Percentiles rank a stretch among this genome's conserved stretches.
phyloP scores from a whole-genome alignment of 2,329 filamentous ascomycete species.

The Cladobotryum protrusum region DNA sequence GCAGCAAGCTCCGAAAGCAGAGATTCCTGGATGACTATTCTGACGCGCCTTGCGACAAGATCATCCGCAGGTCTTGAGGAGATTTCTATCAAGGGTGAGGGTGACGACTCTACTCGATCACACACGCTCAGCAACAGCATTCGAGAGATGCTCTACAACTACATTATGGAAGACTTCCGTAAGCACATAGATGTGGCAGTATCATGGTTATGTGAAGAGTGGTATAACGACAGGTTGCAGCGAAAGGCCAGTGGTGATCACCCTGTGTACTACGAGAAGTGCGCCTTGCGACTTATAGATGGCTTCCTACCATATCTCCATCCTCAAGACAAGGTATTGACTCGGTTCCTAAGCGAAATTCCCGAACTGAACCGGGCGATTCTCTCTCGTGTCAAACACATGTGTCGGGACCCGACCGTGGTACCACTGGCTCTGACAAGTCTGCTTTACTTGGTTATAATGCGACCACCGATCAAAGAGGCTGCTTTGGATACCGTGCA shows the following conservation, averaged over 20 bases:
- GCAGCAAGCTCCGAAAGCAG: constrained; percentile 78
- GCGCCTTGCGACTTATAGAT: constrained; percentile 75
- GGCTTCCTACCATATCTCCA: constrained; percentile 89
- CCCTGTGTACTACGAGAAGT: constrained; percentile 68
- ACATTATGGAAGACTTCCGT: constrained; percentile 88
- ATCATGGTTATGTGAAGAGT: constrained; percentile 93
- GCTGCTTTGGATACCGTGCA: constrained; percentile 59
- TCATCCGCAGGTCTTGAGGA: constrained; percentile 65
- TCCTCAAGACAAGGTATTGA: constrained; percentile 79
- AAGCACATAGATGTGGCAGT: constrained; percentile 84
- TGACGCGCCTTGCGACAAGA: constrained; percentile 79
- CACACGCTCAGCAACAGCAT: constrained; percentile 60
- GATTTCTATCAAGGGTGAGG: constrained; percentile 51
- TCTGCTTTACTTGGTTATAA: constrained; percentile 60
- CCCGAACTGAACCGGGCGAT: constrained; percentile 70
- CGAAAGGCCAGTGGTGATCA: constrained; percentile 39
- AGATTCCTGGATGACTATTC: constrained; percentile 85
- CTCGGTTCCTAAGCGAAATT: constrained; percentile 86
- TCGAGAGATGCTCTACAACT: constrained; percentile 73
- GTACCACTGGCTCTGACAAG: constrained; percentile 58
- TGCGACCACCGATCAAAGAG: constrained; percentile 58
- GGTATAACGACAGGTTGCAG: constrained; percentile 75
- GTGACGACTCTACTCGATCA: constrained; percentile 36
- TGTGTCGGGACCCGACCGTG: constrained; percentile 61
- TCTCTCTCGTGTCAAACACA: constrained; percentile 62